Percentiles rank a stretch among this genome's conserved stretches.
Conservation (phyloP, 2,329 filamentous ascomycete genomes). For the Epichloe uncinata region DNA sequence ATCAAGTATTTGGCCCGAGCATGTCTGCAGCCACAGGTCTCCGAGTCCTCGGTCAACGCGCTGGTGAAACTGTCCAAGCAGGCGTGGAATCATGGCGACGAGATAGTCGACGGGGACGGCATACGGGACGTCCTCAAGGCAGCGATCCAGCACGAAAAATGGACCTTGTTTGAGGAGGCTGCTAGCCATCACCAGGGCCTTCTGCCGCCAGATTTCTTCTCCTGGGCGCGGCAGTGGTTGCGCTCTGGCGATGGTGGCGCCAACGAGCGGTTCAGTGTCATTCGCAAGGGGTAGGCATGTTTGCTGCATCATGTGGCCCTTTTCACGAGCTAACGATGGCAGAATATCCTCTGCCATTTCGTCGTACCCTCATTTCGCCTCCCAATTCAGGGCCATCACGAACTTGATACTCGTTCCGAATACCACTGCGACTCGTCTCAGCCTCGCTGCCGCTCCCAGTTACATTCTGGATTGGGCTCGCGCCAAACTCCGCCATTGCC, state of each 20-base stretch:
- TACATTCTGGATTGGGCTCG: slow-evolving; percentile 8
- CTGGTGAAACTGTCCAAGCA: slow-evolving; percentile 2
- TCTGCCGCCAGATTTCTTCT: slow-evolving; percentile 6
- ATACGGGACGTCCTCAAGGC: slow-evolving; percentile 6
- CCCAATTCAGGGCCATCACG: slow-evolving; percentile 2
- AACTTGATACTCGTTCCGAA: slow-evolving; percentile 4
- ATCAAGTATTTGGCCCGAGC: slow-evolving; percentile 7
- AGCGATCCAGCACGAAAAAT: slow-evolving; percentile 1
- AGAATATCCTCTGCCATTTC: slow-evolving; percentile 5
- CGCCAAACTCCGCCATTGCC: neutral
- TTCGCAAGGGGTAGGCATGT: slow-evolving; percentile 2
- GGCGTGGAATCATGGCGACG: neutral
- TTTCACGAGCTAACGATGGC: slow-evolving; percentile 1
- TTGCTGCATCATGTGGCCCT: neutral
- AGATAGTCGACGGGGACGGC: neutral
- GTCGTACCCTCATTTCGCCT: slow-evolving; percentile 3
- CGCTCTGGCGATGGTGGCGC: neutral
- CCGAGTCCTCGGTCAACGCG: neutral
- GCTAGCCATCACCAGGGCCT: neutral
- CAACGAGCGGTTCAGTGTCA: slow-evolving; percentile 1
- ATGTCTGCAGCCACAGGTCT: slow-evolving; percentile 1
- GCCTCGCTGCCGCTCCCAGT: neutral
- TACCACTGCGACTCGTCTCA: neutral
- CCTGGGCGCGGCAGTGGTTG: slow-evolving; percentile 7
- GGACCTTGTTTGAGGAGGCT: slow-evolving; percentile 5